Conservation (phyloP, 257 asterid genomes). For the Solanum phureja region DNA sequence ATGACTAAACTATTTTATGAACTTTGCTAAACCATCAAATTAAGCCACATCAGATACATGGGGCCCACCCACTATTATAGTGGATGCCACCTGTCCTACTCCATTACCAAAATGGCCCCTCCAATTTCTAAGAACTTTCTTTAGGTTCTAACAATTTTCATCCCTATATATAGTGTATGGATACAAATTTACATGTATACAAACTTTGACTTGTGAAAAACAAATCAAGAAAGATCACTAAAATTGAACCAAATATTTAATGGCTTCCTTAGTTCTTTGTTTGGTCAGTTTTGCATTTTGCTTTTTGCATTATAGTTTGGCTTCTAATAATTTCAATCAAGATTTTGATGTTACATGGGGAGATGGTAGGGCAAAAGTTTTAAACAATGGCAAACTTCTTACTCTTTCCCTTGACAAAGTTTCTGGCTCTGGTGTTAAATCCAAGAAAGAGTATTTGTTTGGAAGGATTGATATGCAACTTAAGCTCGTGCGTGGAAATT, state of each 20-base stretch:
- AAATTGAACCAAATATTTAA: background rate
- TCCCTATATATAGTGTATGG: background rate
- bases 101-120: background rate
- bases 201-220: background rate
- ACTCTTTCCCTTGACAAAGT: conserved; percentile 45
- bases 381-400: conserved; percentile 56
- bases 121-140: background rate
- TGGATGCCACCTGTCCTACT: conserved; percentile 18
- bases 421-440: conserved; percentile 68
- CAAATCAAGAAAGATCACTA: background rate
- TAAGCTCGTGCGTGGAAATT: conserved; percentile 32
- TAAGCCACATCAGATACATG: background rate
- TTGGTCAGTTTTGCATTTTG: background rate
- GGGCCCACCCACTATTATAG: background rate
- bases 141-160: background rate
- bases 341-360: conserved; percentile 65
- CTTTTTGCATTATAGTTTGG: background rate
- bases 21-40: background rate
- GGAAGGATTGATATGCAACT: conserved; percentile 23
- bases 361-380: conserved; percentile 33
- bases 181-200: background rate
- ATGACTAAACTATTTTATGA: background rate
- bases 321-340: conserved; percentile 30
- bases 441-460: conserved; percentile 31
- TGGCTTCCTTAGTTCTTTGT: background rate